Evolutionary conservation across 2,329 filamentous ascomycete species (phyloP).

Genomic region (Clarireedia monteithiana): DNA sequence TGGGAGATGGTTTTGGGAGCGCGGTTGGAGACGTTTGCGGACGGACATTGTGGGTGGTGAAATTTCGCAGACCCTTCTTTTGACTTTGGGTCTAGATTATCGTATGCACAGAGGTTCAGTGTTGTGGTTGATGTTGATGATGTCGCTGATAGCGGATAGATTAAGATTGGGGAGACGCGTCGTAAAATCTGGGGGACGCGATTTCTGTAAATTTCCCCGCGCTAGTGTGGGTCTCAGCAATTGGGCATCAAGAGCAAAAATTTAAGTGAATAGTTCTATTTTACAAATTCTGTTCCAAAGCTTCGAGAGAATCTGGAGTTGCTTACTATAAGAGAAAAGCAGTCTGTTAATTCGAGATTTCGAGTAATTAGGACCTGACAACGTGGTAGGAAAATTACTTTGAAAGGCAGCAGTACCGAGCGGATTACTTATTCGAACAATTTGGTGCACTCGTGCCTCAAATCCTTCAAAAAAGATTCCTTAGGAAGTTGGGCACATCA

Average conservation of each 20-base stretch:
- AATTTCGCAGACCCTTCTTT: background rate
- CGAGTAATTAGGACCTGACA: too few species aligned
- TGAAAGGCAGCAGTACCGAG: too few species aligned
- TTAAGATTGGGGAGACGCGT: background rate
- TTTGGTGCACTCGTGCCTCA: too few species aligned
- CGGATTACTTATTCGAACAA: too few species aligned
- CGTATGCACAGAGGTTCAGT: background rate
- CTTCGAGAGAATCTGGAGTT: too few species aligned
- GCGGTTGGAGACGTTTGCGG: slow-evolving; percentile 19
- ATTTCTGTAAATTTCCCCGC: background rate
- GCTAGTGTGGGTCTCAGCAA: background rate
- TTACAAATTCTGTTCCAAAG: too few species aligned
- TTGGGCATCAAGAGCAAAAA: background rate
- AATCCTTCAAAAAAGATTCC: too few species aligned
- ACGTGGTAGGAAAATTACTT: too few species aligned
- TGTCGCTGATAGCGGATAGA: background rate
- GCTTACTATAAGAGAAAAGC: too few species aligned
- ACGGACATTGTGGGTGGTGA: slow-evolving; percentile 14
- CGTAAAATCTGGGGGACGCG: background rate
- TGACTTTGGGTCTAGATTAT: background rate
- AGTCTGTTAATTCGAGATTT: too few species aligned
- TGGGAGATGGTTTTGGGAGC: slow-evolving; percentile 7
- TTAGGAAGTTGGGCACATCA: too few species aligned
- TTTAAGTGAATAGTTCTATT: background rate
- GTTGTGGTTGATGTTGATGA: background rate